Percentiles rank a stretch among this genome's conserved stretches.
Conservation (phyloP, 2,329 filamentous ascomycete genomes). For the Aspergillus viridinutans region DNA sequence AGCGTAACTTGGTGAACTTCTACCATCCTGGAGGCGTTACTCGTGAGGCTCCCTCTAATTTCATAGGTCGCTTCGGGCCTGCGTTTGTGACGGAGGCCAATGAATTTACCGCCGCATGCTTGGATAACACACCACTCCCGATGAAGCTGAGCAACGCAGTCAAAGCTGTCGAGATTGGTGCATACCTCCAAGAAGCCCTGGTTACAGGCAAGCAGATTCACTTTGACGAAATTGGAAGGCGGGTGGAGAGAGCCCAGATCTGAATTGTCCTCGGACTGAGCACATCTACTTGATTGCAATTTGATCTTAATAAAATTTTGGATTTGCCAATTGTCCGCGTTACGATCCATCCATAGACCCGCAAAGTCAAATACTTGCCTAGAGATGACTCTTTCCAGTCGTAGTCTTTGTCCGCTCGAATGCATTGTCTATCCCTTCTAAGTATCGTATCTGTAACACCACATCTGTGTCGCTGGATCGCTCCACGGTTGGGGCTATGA, state of each 20-base stretch:
- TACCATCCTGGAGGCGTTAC: constrained; percentile 53
- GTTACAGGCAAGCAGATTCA: constrained; percentile 53
- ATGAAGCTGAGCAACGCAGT: constrained; percentile 57
- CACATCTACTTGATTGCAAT: too few species aligned
- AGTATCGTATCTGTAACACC: constrained; percentile 50
- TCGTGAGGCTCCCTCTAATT: constrained; percentile 58
- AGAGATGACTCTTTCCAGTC: too few species aligned
- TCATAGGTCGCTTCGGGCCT: constrained; percentile 61
- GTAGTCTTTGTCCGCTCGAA: too few species aligned
- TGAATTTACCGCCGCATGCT: constrained; percentile 57
- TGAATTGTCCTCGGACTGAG: neutral
- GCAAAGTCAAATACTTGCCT: too few species aligned
- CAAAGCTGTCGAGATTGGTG: constrained; percentile 55
- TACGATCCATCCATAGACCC: too few species aligned
- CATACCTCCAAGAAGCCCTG: constrained; percentile 55
- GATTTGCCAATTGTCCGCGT: too few species aligned
- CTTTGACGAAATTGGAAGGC: constrained; percentile 54
- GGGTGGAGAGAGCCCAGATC: constrained; percentile 32
- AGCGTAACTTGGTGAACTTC: constrained; percentile 56
- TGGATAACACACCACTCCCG: constrained; percentile 54
- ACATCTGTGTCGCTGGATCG: constrained; percentile 44
- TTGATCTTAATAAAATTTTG: too few species aligned
- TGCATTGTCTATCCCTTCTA: constrained; percentile 33
- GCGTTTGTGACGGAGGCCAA: constrained; percentile 63
- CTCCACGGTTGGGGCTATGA: constrained; percentile 47